These are phyloP conservation scores for Kwoniella bestiolae DNA, from an alignment of 768 basidiomycete genomes.

Conservation along the genomic window DNA sequence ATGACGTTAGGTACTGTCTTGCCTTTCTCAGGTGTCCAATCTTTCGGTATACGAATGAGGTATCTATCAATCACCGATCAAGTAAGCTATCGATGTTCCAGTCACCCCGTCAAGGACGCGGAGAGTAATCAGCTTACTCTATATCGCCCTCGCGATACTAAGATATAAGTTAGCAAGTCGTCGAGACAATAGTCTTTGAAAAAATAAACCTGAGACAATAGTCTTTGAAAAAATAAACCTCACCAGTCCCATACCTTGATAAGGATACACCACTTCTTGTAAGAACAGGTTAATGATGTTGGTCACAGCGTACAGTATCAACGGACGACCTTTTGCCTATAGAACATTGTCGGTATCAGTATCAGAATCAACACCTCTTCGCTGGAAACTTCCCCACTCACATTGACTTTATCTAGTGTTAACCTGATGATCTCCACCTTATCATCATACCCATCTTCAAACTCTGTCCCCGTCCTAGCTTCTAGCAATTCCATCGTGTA, in stretches of 20 bases:
- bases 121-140: slow-evolving; percentile 63
- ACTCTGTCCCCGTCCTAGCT: slow-evolving; percentile 69
- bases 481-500: slow-evolving; percentile 69
- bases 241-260: slow-evolving; percentile 63
- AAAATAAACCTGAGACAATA: too few relatives aligned
- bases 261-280: slow-evolving; percentile 38
- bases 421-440: slow-evolving; percentile 65
- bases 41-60: slow-evolving; percentile 70
- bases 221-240: too few relatives aligned
- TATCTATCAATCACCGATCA: slow-evolving; percentile 62
- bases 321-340: slow-evolving; percentile 60
- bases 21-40: slow-evolving; percentile 67
- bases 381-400: slow-evolving; percentile 56
- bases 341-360: too few relatives aligned
- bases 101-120: too few relatives aligned
- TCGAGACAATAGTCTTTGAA: too few relatives aligned
- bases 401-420: slow-evolving; percentile 75
- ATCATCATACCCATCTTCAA: slow-evolving; percentile 68
- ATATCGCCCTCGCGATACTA: slow-evolving; percentile 66
- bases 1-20: slow-evolving; percentile 58
- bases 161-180: too few relatives aligned
- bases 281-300: slow-evolving; percentile 41
- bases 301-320: slow-evolving; percentile 59
- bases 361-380: not conserved
- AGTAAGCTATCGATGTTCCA: too few relatives aligned